Conservation (phyloP, 164 flowering plant genomes). For the Nelumbo lutea region DNA sequence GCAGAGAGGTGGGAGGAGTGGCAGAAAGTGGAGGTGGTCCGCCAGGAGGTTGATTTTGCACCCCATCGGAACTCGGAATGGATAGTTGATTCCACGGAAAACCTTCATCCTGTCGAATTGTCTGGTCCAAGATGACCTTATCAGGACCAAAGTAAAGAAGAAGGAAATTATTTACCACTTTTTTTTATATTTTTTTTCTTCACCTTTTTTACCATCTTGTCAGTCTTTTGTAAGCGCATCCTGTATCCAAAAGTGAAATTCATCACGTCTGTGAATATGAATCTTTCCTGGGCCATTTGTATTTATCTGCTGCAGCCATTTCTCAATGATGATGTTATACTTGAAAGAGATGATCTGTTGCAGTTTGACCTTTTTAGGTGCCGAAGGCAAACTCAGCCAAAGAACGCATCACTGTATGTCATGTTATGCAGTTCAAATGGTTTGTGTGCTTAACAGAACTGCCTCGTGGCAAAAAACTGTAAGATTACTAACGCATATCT, state of each 20-base stretch:
- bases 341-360: constrained; percentile 9
- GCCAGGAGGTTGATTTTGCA: constrained; percentile 61
- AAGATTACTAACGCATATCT: background rate
- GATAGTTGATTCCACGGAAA: constrained; percentile 77
- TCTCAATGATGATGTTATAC: constrained; percentile 14
- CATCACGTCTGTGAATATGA: constrained; percentile 50
- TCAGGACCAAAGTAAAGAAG: constrained; percentile 13
- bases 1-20: constrained; percentile 98
- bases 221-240: constrained; percentile 19
- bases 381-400: background rate
- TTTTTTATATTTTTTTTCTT: constrained; percentile 8
- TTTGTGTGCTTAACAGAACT: background rate
- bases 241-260: constrained; percentile 33
- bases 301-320: constrained; percentile 22
- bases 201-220: background rate
- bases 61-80: constrained; percentile 67
- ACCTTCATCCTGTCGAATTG: constrained; percentile 74
- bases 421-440: background rate
- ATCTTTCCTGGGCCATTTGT: constrained; percentile 31
- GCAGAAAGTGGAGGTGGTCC: constrained; percentile 87
- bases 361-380: constrained; percentile 11
- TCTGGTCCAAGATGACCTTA: constrained; percentile 81
- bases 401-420: background rate
- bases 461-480: background rate
- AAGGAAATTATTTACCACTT: constrained; percentile 21